Percentiles rank a stretch among this genome's conserved stretches.
phyloP scores from a whole-genome alignment of 2,329 filamentous ascomycete genomes.

The Aspergillus proliferans region DNA sequence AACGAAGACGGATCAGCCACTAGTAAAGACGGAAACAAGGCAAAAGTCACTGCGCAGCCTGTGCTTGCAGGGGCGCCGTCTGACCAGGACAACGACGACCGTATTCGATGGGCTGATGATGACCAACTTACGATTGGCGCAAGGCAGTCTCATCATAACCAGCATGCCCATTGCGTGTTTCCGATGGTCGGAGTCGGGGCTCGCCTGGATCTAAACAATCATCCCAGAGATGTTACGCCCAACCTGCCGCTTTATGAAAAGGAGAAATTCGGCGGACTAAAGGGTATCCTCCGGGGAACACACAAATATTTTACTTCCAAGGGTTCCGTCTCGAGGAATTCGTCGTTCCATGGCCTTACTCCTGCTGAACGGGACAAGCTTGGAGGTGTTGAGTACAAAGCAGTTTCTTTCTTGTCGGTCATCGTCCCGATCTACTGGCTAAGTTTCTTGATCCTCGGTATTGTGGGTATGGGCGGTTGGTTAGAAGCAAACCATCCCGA shows the following conservation, averaged over 20 bases:
- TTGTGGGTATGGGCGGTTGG: slow-evolving; percentile 44
- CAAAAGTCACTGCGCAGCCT: slow-evolving; percentile 1
- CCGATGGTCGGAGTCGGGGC: slow-evolving; percentile 32
- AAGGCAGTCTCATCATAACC: slow-evolving; percentile 17
- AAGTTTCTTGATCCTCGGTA: slow-evolving; percentile 42
- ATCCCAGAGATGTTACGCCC: slow-evolving; percentile 24
- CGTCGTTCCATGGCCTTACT: slow-evolving; percentile 44
- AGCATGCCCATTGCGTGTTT: slow-evolving; percentile 25
- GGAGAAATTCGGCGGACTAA: slow-evolving; percentile 14
- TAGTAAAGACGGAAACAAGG: slow-evolving; percentile 1
- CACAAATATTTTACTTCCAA: slow-evolving; percentile 27
- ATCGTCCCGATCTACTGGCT: slow-evolving; percentile 43
- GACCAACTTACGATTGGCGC: slow-evolving; percentile 23
- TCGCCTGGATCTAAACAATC: slow-evolving; percentile 27
- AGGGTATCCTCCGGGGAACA: slow-evolving; percentile 20
- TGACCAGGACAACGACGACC: slow-evolving; percentile 5
- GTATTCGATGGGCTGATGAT: slow-evolving; percentile 23
- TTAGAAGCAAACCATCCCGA: slow-evolving; percentile 37
- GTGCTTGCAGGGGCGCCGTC: slow-evolving; percentile 1
- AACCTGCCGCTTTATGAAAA: slow-evolving; percentile 13
- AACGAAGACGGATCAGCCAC: not conserved
- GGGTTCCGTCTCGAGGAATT: slow-evolving; percentile 40
- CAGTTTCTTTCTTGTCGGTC: slow-evolving; percentile 29
- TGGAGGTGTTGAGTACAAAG: slow-evolving; percentile 40
- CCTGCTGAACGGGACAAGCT: slow-evolving; percentile 37